Evolutionary conservation across 345 rosid species (phyloP).

Genomic region (Cardamine occulta): DNA sequence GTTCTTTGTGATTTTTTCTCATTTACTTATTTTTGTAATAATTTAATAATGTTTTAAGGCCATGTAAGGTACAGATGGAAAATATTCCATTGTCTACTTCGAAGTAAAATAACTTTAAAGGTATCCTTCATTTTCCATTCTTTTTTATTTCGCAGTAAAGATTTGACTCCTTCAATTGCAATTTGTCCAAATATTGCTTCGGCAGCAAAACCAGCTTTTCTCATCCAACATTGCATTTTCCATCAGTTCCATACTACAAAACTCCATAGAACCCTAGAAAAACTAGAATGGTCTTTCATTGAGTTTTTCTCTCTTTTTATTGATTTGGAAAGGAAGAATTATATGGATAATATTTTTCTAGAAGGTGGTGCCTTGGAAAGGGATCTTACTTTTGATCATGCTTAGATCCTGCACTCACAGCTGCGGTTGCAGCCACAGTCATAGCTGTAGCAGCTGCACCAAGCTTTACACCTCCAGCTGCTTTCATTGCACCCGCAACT

Average conservation of each 20-base stretch:
- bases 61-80: background rate
- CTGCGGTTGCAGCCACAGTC: conserved; percentile 76
- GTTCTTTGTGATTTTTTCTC: too few relatives aligned
- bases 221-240: background rate
- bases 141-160: conserved; percentile 71
- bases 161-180: conserved; percentile 62
- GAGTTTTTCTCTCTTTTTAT: conserved; percentile 15
- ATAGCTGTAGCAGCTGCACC: conserved; percentile 88
- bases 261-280: conserved; percentile 22
- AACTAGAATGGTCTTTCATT: background rate
- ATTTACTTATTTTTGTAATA: too few relatives aligned
- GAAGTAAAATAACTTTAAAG: conserved; percentile 26
- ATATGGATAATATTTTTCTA: conserved; percentile 9
- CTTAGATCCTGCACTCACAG: conserved; percentile 64
- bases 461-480: conserved; percentile 84
- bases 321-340: conserved; percentile 23
- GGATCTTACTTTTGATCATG: conserved; percentile 59
- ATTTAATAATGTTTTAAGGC: background rate
- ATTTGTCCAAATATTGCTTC: conserved; percentile 62
- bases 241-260: background rate
- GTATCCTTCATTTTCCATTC: conserved; percentile 62
- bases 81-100: conserved; percentile 9
- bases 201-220: conserved; percentile 49
- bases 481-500: conserved; percentile 80
- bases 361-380: conserved; percentile 39